phyloP scores from a whole-genome alignment of 1,284 basidiomycete genomes.

The Tremellales sp. region DNA sequence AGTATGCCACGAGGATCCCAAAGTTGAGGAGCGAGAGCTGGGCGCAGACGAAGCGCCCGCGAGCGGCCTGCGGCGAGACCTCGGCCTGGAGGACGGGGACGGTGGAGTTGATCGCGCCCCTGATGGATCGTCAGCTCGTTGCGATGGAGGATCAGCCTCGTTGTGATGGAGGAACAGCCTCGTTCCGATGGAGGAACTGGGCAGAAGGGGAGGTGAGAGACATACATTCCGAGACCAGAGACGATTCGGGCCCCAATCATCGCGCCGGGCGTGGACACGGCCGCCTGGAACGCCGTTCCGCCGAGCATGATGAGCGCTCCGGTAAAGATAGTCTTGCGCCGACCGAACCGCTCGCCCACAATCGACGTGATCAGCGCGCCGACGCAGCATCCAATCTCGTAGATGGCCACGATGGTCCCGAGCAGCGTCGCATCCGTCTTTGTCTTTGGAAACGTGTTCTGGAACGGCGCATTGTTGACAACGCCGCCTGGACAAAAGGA shows the following conservation, averaged over 20 bases:
- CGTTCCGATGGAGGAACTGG: neutral
- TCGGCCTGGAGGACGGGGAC: slow-evolving; percentile 40
- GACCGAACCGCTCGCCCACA: slow-evolving; percentile 35
- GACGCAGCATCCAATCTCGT: too few species aligned
- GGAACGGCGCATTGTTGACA: slow-evolving; percentile 26
- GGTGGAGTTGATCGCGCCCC: slow-evolving; percentile 41
- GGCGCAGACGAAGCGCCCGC: slow-evolving; percentile 40
- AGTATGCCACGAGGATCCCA: slow-evolving; percentile 41
- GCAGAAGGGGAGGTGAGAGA: slow-evolving; percentile 1
- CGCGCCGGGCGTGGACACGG: slow-evolving; percentile 23
- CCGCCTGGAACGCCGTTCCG: slow-evolving; percentile 36
- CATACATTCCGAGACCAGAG: slow-evolving; percentile 21
- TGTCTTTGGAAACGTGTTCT: slow-evolving; percentile 24
- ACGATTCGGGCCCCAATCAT: slow-evolving; percentile 32
- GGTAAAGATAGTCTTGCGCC: slow-evolving; percentile 29
- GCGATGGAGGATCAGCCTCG: too few species aligned
- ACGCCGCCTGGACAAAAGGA: slow-evolving; percentile 25
- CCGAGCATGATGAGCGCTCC: slow-evolving; percentile 36
- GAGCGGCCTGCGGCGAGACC: slow-evolving; percentile 32
- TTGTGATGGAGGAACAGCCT: too few species aligned
- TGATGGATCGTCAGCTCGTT: slow-evolving; percentile 13
- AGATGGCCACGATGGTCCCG: slow-evolving; percentile 40
- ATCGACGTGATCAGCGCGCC: slow-evolving; percentile 32
- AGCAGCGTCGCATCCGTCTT: slow-evolving; percentile 20
- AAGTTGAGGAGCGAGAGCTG: slow-evolving; percentile 38